Percentiles rank a stretch among this genome's conserved stretches.
These are phyloP conservation scores for Lactifluus pinguis DNA, from an alignment of 768 basidiomycete species.

Conservation along the genomic window DNA sequence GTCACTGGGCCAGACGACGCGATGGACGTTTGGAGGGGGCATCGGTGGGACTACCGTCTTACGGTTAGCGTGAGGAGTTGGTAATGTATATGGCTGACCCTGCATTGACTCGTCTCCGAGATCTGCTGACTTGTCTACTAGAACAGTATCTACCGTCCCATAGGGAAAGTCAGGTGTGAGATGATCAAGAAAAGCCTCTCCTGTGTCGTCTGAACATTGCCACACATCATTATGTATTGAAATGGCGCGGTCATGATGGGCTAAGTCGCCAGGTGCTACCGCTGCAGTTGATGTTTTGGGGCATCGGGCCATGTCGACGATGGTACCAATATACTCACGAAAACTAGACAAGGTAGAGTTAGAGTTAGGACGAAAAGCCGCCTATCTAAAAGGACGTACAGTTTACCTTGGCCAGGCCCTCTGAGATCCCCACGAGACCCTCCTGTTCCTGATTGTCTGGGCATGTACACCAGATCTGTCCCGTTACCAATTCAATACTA, in stretches of 20 bases:
- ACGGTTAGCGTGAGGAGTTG: neutral
- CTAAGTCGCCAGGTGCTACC: neutral
- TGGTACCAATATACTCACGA: neutral
- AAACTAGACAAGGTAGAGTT: neutral
- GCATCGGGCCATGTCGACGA: neutral
- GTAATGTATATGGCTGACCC: neutral
- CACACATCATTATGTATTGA: neutral
- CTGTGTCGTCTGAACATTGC: conserved; percentile 1
- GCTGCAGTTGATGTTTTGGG: neutral
- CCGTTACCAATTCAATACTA: neutral
- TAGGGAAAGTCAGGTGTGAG: neutral
- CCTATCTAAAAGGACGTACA: neutral
- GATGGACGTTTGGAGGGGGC: conserved; percentile 8
- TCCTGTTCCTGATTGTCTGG: neutral
- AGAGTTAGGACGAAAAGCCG: neutral
- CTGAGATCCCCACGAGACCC: neutral
- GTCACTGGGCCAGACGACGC: neutral
- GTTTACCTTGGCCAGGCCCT: neutral
- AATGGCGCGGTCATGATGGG: neutral
- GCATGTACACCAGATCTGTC: conserved; percentile 3
- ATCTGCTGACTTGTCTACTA: conserved; percentile 1
- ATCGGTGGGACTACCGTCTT: conserved; percentile 8
- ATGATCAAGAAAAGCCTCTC: neutral
- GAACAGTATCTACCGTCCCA: neutral
- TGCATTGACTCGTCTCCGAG: conserved; percentile 8